A percentile compares a stretch with the other conserved stretches of the same genome.
These are phyloP conservation scores for Cicer chorassanicum DNA, from an alignment of 306 rosid genomes.

Conservation along the genomic window DNA sequence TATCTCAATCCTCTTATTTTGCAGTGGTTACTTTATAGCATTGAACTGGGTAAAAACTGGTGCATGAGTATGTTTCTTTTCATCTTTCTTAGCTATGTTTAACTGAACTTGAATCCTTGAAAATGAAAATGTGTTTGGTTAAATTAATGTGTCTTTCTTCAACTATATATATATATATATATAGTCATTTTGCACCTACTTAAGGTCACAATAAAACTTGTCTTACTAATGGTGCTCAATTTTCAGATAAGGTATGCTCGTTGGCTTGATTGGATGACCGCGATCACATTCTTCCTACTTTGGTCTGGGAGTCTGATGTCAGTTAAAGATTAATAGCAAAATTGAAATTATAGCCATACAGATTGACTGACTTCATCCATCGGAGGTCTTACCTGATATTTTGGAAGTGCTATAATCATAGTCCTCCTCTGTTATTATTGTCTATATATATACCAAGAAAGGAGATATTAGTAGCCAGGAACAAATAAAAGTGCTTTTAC, in stretches of 20 bases:
- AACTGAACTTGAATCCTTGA: constrained; percentile 7
- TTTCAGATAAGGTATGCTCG: constrained; percentile 91
- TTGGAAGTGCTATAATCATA: constrained; percentile 18
- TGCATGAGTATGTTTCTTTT: not conserved
- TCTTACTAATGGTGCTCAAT: constrained; percentile 40
- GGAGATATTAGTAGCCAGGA: no score
- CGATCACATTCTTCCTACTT: not conserved
- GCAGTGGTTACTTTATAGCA: not conserved
- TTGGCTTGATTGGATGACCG: constrained; percentile 56
- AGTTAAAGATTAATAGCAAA: constrained; percentile 39
- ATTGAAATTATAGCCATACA: constrained; percentile 14
- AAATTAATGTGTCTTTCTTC: not conserved
- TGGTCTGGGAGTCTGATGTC: constrained; percentile 6
- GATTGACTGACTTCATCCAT: constrained; percentile 27
- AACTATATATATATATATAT: not conserved
- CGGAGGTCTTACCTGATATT: constrained; percentile 37
- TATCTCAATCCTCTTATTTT: constrained; percentile 27
- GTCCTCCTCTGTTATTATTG: constrained; percentile 29
- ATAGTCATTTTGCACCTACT: constrained; percentile 1
- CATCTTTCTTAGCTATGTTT: constrained; percentile 11
- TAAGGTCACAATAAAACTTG: constrained; percentile 27
- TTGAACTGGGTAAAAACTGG: not conserved
- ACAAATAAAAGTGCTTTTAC: no score
- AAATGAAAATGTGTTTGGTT: constrained; percentile 6
- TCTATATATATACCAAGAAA: not conserved